Evolutionary conservation across 176 grass and related monocot genomes (phyloP).

Genomic region (Juncus effusus): DNA sequence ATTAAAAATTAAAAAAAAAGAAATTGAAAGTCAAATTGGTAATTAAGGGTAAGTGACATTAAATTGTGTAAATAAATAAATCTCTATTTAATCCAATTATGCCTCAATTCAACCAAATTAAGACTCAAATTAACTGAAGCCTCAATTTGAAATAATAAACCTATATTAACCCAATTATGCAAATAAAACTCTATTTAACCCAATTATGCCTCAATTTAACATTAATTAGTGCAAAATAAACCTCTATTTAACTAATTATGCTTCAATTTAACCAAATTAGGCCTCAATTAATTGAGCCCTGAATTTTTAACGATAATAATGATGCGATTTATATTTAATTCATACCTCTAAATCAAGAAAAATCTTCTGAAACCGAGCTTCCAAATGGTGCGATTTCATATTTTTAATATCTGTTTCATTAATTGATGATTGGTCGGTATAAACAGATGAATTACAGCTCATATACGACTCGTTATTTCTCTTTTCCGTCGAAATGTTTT

Average conservation of each 20-base stretch:
- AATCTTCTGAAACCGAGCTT: conserved; percentile 65
- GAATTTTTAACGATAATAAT: too few relatives aligned
- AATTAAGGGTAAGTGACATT: background rate
- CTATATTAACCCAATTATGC: background rate
- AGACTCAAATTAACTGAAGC: background rate
- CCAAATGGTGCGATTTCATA: conserved; percentile 71
- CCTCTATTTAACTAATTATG: too few relatives aligned
- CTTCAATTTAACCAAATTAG: too few relatives aligned
- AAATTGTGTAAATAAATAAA: background rate
- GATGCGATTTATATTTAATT: background rate
- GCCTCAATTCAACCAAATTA: conserved; percentile 14
- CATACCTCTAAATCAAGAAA: conserved; percentile 72
- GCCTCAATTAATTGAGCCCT: too few relatives aligned
- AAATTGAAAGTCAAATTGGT: background rate
- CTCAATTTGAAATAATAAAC: background rate
- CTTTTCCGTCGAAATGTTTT: conserved; percentile 29
- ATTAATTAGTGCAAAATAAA: conserved; percentile 13
- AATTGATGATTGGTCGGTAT: conserved; percentile 48
- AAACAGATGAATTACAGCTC: conserved; percentile 58
- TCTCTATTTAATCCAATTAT: background rate
- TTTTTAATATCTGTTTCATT: conserved; percentile 38
- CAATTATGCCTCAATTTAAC: conserved; percentile 3
- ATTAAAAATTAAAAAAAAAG: conserved; percentile 13
- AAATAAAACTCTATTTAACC: background rate
- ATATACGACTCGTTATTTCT: conserved; percentile 53